These are phyloP conservation scores for Linderina pennispora DNA, from an alignment of 192 early-diverging fungal genomes.

Conservation along the genomic window DNA sequence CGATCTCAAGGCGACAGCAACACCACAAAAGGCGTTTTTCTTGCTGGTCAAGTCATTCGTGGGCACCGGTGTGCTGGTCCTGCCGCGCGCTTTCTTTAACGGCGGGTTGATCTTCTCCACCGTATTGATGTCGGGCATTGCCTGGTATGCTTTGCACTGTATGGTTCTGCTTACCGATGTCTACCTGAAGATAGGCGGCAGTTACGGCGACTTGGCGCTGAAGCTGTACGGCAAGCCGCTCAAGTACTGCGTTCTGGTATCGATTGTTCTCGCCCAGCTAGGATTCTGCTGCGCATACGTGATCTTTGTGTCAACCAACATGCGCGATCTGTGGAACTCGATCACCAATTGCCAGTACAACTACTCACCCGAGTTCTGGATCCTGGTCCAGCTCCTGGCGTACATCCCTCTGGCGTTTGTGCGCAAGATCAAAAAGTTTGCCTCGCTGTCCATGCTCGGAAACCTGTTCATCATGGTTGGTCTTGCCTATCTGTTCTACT, in stretches of 20 bases:
- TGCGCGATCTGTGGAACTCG: slow-evolving; percentile 63
- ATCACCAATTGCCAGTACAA: slow-evolving; percentile 57
- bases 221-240: slow-evolving; percentile 56
- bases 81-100: slow-evolving; percentile 71
- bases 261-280: slow-evolving; percentile 70
- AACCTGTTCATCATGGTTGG: slow-evolving; percentile 91
- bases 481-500: slow-evolving; percentile 76
- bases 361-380: slow-evolving; percentile 63
- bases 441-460: slow-evolving; percentile 78
- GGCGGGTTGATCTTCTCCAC: slow-evolving; percentile 65
- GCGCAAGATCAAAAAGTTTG: slow-evolving; percentile 85
- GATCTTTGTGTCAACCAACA: slow-evolving; percentile 85
- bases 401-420: slow-evolving; percentile 86
- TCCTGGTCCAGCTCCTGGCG: slow-evolving; percentile 67
- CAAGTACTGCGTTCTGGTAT: slow-evolving; percentile 58
- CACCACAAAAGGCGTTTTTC: slow-evolving; percentile 67
- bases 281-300: slow-evolving; percentile 87
- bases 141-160: slow-evolving; percentile 55
- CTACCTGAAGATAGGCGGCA: slow-evolving; percentile 51
- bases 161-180: slow-evolving; percentile 64
- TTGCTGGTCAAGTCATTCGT: slow-evolving; percentile 77
- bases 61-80: slow-evolving; percentile 69
- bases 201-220: slow-evolving; percentile 64
- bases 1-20: slow-evolving; percentile 49
- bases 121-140: slow-evolving; percentile 50